Base-by-base conservation (phyloP, 2,329 filamentous ascomycete species). In the Lecanicillium sp. region DNA sequence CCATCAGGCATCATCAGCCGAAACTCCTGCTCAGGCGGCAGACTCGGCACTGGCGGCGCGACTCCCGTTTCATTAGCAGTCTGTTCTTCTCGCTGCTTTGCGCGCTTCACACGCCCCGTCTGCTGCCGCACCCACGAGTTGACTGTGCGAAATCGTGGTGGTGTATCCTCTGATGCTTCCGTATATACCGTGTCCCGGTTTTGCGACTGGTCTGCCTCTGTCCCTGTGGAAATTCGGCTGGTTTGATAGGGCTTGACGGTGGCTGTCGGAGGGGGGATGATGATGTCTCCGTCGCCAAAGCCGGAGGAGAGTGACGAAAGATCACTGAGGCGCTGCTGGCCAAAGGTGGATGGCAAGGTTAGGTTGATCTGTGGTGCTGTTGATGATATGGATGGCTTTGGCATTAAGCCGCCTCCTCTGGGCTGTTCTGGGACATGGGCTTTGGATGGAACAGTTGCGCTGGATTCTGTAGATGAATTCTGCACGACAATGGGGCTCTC, bases 111-210 rank as follows among this genome's bases (percentile, higher is more conserved):
- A 3, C 74, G 66, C 3, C 69, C 70, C 8, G 70, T 70, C 54
- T 83, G 78, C 51, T 83, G 76, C 46, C 70, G 70, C 2, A 83
- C 78, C 79, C 79, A 83, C 20, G 75, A 79, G 40, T 64, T 68
- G 40, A 83, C 64, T 6, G 65, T 70, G 27, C 74, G 67, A 53
- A 80, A 82, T 4, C 70, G 67, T 12, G 73, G 63, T 5, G 73
- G 68, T 32, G 58, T 54, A 43, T 79, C 74, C 25, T 77, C 67
- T 36, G 70, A 75, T 4, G 65, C 62, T 36, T 65, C 59, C 0
- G 73, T 76, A 47, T 69, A 74, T 3, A 71, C 55, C 0, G 72
- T 76, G 32, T 75, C 71, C 20, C 72, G 62, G 25, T 25, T 25
- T 11, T 11, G 22, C 22, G 22, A 25, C 22, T 25, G 22, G 22